A percentile compares a stretch with the other conserved stretches of the same genome.
phyloP scores from a whole-genome alignment of 1,284 basidiomycete species.

The Cystobasidium sp. region DNA sequence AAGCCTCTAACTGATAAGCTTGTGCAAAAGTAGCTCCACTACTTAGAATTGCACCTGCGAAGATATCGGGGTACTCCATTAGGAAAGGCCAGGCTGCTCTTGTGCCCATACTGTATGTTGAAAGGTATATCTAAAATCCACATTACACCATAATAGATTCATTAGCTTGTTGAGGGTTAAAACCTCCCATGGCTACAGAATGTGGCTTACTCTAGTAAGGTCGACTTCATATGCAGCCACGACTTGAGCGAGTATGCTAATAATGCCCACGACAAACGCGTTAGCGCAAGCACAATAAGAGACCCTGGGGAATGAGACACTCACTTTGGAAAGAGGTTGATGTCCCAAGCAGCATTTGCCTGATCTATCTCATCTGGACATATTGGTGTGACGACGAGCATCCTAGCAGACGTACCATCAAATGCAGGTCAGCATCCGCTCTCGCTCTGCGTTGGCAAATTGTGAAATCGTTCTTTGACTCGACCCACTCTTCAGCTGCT shows the following conservation, averaged over 20 bases:
- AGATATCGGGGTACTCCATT: constrained; percentile 34
- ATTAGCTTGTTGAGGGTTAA: too few species aligned
- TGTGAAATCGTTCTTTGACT: background rate
- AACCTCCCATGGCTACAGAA: background rate
- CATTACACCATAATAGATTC: background rate
- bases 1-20: constrained; percentile 11
- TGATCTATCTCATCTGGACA: constrained; percentile 31
- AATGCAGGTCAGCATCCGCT: background rate
- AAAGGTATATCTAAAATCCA: constrained; percentile 28
- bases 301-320: background rate
- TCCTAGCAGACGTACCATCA: background rate
- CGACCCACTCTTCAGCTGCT: constrained; percentile 38
- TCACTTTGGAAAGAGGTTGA: constrained; percentile 32
- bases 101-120: constrained; percentile 41
- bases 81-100: constrained; percentile 31
- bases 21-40: constrained; percentile 35
- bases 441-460: background rate
- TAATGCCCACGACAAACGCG: background rate
- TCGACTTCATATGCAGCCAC: constrained; percentile 33
- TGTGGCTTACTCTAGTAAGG: constrained; percentile 12
- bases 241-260: constrained; percentile 40
- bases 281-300: background rate
- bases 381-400: constrained; percentile 38
- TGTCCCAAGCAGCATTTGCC: constrained; percentile 19
- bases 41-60: constrained; percentile 40